Conservation (phyloP, 2,329 filamentous ascomycete species). For the Cladosporium colombiae region DNA sequence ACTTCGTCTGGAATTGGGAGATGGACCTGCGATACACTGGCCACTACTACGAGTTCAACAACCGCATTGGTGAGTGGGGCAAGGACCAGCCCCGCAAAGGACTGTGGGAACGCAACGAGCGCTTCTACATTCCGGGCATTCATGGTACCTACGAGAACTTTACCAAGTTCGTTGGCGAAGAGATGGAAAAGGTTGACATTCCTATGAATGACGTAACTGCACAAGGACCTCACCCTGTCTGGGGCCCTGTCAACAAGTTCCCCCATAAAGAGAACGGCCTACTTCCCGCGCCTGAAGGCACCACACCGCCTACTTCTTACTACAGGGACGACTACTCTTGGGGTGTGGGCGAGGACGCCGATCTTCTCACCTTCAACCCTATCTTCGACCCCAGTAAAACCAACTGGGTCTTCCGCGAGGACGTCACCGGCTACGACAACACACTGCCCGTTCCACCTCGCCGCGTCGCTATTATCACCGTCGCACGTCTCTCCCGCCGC, state of each 20-base stretch:
- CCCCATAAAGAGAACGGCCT: slow-evolving; percentile 47
- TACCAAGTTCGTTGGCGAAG: slow-evolving; percentile 62
- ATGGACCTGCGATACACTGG: slow-evolving; percentile 81
- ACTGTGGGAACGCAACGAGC: slow-evolving; percentile 71
- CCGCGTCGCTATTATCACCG: slow-evolving; percentile 75
- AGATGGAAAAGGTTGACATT: slow-evolving; percentile 52
- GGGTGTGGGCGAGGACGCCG: slow-evolving; percentile 75
- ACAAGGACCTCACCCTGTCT: slow-evolving; percentile 58
- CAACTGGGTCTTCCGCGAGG: slow-evolving; percentile 69
- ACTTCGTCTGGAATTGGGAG: slow-evolving; percentile 80
- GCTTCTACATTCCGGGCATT: slow-evolving; percentile 69
- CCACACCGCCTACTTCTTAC: slow-evolving; percentile 60
- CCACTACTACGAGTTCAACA: slow-evolving; percentile 79
- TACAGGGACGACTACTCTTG: slow-evolving; percentile 69
- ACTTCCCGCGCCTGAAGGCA: slow-evolving; percentile 62
- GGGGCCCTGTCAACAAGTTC: slow-evolving; percentile 58
- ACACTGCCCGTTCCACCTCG: slow-evolving; percentile 62
- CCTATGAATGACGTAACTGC: slow-evolving; percentile 54
- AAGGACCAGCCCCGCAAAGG: slow-evolving; percentile 69
- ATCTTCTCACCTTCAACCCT: slow-evolving; percentile 73
- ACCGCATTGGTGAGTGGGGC: slow-evolving; percentile 64
- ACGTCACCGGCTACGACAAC: slow-evolving; percentile 67
- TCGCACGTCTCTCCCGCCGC: slow-evolving; percentile 70
- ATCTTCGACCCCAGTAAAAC: slow-evolving; percentile 74
- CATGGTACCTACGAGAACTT: slow-evolving; percentile 71